phyloP scores from a whole-genome alignment of 345 rosid genomes.

The Pistacia vera region DNA sequence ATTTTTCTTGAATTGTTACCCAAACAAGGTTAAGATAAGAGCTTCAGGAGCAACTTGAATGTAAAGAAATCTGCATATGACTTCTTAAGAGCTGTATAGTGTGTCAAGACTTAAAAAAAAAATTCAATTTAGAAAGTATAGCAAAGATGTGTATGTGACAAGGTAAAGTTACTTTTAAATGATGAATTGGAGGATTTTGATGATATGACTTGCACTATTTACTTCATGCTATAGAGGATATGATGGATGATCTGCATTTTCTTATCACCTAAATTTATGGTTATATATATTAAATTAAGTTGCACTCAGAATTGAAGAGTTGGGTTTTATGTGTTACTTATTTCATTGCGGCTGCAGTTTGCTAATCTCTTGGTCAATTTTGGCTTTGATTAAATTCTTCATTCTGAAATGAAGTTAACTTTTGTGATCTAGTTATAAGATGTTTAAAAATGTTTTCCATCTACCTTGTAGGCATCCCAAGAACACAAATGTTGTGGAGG shows the following conservation, averaged over 20 bases:
- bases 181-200: background rate
- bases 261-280: background rate
- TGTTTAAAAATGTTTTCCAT: conserved; percentile 19
- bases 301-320: background rate
- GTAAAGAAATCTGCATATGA: background rate
- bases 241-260: background rate
- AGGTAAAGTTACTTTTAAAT: too few relatives aligned
- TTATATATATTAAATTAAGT: background rate
- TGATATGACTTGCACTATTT: background rate
- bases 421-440: conserved; percentile 13
- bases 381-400: background rate
- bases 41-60: conserved; percentile 1
- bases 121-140: background rate
- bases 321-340: background rate
- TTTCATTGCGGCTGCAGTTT: background rate
- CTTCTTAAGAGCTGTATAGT: background rate
- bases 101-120: too few relatives aligned
- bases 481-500: conserved; percentile 97
- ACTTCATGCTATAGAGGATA: background rate
- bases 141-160: background rate
- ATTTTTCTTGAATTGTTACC: background rate
- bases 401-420: background rate
- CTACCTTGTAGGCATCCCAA: conserved; percentile 72
- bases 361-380: background rate
- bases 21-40: background rate